Evolutionary conservation across 2,329 filamentous ascomycete genomes (phyloP).

Genomic region (Teratosphaeria epicoccoides): DNA sequence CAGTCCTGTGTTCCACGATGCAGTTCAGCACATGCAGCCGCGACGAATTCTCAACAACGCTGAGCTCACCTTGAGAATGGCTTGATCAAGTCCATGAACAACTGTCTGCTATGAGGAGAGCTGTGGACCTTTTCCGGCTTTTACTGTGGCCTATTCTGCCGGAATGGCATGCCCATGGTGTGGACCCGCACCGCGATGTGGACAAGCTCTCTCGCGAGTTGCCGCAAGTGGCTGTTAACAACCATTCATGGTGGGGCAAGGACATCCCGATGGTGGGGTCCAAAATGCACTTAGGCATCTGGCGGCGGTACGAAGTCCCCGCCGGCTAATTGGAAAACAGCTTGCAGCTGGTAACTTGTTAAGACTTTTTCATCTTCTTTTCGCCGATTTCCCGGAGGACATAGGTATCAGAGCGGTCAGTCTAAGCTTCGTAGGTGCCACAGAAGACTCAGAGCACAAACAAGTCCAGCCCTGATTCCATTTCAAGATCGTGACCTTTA

Average conservation of each 20-base stretch:
- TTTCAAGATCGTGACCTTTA: too few relatives aligned
- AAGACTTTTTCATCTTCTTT: too few relatives aligned
- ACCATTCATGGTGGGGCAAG: neutral
- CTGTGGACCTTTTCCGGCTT: neutral
- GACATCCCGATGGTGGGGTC: neutral
- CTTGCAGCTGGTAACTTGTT: too few relatives aligned
- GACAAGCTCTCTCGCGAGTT: too few relatives aligned
- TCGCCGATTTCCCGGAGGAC: too few relatives aligned
- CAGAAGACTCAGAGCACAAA: too few relatives aligned
- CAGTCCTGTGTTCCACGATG: conserved; percentile 1
- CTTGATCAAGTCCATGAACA: conserved; percentile 3
- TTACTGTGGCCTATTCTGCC: neutral
- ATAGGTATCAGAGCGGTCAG: too few relatives aligned
- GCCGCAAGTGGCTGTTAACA: neutral
- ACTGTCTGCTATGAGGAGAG: neutral
- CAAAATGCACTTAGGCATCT: neutral
- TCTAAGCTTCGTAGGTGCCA: too few relatives aligned
- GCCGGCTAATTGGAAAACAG: too few relatives aligned
- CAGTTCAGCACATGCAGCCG: neutral
- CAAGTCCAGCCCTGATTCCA: too few relatives aligned
- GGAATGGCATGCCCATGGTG: neutral
- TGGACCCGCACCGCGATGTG: too few relatives aligned
- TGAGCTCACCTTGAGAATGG: conserved; percentile 5
- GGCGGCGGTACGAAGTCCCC: neutral
- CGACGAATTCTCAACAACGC: neutral